phyloP scores from a whole-genome alignment of 2,329 filamentous ascomycete species.

The Cladophialophora exuberans region DNA sequence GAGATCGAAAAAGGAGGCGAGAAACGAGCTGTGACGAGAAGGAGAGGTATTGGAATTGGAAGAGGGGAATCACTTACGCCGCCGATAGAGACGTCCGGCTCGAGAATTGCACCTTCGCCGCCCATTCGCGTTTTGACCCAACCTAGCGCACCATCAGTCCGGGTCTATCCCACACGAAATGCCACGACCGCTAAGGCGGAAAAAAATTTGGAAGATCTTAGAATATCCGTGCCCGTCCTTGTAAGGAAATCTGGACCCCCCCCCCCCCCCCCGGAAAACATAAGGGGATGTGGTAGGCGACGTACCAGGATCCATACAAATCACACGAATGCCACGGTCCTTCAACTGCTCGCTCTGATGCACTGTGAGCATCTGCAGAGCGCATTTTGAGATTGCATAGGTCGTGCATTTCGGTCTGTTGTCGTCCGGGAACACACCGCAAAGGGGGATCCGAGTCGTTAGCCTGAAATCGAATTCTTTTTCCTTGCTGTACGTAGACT shows the following conservation, averaged over 20 bases:
- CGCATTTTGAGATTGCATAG: slow-evolving; percentile 50
- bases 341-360: slow-evolving; percentile 46
- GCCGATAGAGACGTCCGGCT: slow-evolving; percentile 42
- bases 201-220: not conserved
- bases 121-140: slow-evolving; percentile 52
- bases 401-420: slow-evolving; percentile 27
- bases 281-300: not conserved
- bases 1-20: not conserved
- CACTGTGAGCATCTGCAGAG: slow-evolving; percentile 49
- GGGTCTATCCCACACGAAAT: not conserved
- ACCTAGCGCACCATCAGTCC: not conserved
- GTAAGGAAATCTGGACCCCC: not conserved
- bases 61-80: slow-evolving; percentile 10
- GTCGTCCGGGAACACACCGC: not conserved
- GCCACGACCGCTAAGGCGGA: not conserved
- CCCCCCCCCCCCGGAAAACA: not conserved
- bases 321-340: slow-evolving; percentile 40
- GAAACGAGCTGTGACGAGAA: too few relatives aligned
- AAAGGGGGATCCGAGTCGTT: not conserved
- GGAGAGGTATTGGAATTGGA: too few relatives aligned
- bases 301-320: slow-evolving; percentile 48
- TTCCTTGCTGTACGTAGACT: too few relatives aligned
- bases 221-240: too few relatives aligned
- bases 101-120: slow-evolving; percentile 45
- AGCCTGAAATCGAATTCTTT: not conserved